These are phyloP conservation scores for Petunia axillaris DNA, from an alignment of 257 asterid species.

Conservation along the genomic window DNA sequence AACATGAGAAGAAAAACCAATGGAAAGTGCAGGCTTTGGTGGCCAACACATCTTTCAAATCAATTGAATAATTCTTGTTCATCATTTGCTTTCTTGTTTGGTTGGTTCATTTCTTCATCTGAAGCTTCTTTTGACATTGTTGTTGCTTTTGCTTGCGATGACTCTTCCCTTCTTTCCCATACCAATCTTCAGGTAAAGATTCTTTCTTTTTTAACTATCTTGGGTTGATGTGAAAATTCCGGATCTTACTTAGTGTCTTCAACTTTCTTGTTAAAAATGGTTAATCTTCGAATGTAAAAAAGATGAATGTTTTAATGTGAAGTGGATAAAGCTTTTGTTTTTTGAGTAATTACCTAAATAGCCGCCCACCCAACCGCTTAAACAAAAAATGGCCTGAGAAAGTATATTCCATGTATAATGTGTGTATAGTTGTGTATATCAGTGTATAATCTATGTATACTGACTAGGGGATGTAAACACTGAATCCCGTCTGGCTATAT, in stretches of 20 bases:
- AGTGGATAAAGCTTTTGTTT: neutral
- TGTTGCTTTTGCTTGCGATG: constrained; percentile 65
- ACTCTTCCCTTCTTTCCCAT: constrained; percentile 38
- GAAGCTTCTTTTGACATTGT: constrained; percentile 64
- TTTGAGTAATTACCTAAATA: no score
- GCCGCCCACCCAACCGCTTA: no score
- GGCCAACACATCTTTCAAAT: constrained; percentile 67
- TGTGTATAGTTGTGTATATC: no score
- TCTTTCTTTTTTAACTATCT: neutral
- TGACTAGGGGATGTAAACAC: no score
- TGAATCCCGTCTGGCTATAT: no score
- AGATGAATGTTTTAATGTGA: neutral
- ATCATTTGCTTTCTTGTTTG: constrained; percentile 58
- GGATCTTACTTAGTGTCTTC: neutral
- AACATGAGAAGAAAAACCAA: neutral
- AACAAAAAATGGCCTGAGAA: no score
- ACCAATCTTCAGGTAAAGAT: constrained; percentile 57
- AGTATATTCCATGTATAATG: no score
- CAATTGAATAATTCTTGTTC: constrained; percentile 26
- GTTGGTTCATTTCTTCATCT: constrained; percentile 72
- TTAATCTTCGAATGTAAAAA: neutral
- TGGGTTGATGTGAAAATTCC: neutral
- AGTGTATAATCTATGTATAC: no score
- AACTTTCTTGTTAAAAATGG: constrained; percentile 1
- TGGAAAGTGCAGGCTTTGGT: constrained; percentile 86